Percentiles rank a stretch among this genome's conserved stretches.
phyloP scores from a whole-genome alignment of 2,329 filamentous ascomycete genomes.

The Ceratocystis papillata region DNA sequence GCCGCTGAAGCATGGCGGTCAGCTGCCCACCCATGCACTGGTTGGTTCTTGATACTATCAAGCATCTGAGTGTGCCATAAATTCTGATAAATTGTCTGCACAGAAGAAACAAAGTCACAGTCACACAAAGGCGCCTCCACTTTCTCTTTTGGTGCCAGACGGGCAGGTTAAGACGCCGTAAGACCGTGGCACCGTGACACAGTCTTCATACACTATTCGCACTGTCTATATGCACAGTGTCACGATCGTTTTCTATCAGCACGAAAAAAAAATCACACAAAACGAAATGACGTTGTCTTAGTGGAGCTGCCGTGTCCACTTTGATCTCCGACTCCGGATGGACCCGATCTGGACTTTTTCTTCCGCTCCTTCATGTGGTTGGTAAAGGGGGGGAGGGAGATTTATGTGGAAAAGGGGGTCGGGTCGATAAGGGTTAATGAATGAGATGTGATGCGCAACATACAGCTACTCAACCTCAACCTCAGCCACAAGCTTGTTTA shows the following conservation, averaged over 20 bases:
- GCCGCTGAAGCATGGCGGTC: too few relatives aligned
- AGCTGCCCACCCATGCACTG: too few relatives aligned
- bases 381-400: not conserved
- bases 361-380: not conserved
- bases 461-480: not conserved
- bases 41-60: not conserved
- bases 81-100: not conserved
- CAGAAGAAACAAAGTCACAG: not conserved
- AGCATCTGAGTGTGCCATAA: not conserved
- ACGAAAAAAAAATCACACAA: not conserved
- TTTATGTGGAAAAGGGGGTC: not conserved
- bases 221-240: conserved; percentile 7
- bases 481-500: not conserved
- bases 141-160: not conserved
- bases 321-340: conserved; percentile 20
- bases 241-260: conserved; percentile 11
- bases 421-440: not conserved
- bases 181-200: not conserved
- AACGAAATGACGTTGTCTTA: conserved; percentile 12
- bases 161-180: conserved; percentile 1
- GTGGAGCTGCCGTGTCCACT: conserved; percentile 13
- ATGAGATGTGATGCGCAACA: not conserved
- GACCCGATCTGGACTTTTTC: conserved; percentile 11
- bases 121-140: conserved; percentile 3
- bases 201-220: not conserved